These are phyloP conservation scores for Skeletonema potamos DNA, from an alignment of 108 stramenopile genomes.

Conservation along the genomic window DNA sequence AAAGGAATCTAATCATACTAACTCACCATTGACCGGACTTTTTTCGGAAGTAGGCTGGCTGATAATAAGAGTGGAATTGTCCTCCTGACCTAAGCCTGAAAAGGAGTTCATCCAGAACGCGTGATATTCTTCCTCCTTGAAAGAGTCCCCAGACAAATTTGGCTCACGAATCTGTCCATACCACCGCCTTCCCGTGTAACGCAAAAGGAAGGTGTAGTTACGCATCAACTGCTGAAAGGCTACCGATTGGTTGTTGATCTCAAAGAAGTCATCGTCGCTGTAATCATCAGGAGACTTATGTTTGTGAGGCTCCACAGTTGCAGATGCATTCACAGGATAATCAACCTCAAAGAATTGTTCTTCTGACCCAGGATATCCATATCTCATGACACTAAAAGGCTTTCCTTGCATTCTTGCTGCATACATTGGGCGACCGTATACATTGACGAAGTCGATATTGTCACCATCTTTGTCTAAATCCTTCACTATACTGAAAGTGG, in stretches of 20 bases:
- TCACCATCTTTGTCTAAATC: slow-evolving; percentile 11
- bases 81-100: background rate
- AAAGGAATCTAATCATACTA: background rate
- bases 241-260: slow-evolving; percentile 2
- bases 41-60: background rate
- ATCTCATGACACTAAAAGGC: slow-evolving; percentile 22
- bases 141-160: background rate
- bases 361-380: slow-evolving; percentile 17
- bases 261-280: slow-evolving; percentile 42
- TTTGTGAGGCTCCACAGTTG: slow-evolving; percentile 5
- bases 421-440: slow-evolving; percentile 34
- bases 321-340: slow-evolving; percentile 8
- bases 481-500: slow-evolving; percentile 11
- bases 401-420: slow-evolving; percentile 12
- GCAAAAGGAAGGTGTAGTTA: slow-evolving; percentile 36
- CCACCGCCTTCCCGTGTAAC: slow-evolving; percentile 37
- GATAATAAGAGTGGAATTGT: slow-evolving; percentile 9
- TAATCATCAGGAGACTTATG: slow-evolving; percentile 8
- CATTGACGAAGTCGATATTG: slow-evolving; percentile 14
- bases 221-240: slow-evolving; percentile 27
- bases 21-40: background rate
- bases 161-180: slow-evolving; percentile 10
- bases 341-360: slow-evolving; percentile 6
- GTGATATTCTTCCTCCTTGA: slow-evolving; percentile 6
- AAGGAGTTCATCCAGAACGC: background rate